A percentile compares a stretch with the other conserved stretches of the same genome.
These are phyloP conservation scores for Physaria fendleri DNA, from an alignment of 345 rosid species.

Conservation along the genomic window DNA sequence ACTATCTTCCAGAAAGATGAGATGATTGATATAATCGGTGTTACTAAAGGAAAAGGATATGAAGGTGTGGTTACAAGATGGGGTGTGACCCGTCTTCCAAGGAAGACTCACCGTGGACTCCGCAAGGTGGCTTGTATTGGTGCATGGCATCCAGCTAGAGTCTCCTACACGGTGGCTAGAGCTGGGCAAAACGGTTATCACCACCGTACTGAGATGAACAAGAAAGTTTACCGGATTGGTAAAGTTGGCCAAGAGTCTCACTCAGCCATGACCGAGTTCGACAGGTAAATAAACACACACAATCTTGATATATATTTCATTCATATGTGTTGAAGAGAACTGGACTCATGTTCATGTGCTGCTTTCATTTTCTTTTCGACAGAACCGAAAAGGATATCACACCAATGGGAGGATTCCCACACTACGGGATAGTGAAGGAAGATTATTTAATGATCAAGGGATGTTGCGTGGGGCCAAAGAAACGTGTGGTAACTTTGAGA, in stretches of 20 bases:
- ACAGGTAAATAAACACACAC: too few species aligned
- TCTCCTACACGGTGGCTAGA: neutral
- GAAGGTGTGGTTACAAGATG: neutral
- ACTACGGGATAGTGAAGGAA: neutral
- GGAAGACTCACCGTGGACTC: neutral
- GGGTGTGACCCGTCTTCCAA: neutral
- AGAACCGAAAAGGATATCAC: too few species aligned
- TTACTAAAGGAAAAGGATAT: neutral
- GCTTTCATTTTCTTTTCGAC: too few species aligned
- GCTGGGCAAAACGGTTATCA: neutral
- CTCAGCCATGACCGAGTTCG: neutral
- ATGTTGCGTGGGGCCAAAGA: neutral
- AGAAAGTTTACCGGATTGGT: neutral
- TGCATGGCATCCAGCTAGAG: neutral
- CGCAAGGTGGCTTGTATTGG: neutral
- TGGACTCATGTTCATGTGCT: too few species aligned
- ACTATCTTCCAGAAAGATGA: neutral
- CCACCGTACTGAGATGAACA: neutral
- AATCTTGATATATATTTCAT: too few species aligned
- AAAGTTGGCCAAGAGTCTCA: neutral
- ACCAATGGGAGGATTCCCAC: too few species aligned
- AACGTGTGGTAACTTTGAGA: neutral
- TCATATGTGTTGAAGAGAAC: too few species aligned
- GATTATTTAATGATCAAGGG: neutral
- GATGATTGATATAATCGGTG: neutral